These are phyloP conservation scores for Holtermanniella nyarrowii DNA, from an alignment of 768 basidiomycete genomes.

Conservation along the genomic window DNA sequence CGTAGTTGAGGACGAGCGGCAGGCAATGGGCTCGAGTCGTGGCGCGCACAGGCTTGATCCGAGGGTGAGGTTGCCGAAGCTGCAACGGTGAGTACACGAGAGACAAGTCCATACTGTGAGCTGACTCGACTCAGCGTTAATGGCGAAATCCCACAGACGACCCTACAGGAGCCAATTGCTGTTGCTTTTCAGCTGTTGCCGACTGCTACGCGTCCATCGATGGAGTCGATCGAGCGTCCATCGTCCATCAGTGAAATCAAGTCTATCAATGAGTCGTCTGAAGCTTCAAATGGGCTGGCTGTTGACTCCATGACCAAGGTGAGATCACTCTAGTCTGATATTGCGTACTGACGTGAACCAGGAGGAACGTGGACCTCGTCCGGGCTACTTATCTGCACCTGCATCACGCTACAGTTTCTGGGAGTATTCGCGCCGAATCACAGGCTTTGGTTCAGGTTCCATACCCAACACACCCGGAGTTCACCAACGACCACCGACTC, in stretches of 20 bases:
- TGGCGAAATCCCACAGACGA: too few species aligned
- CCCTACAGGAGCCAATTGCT: background rate
- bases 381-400: too few species aligned
- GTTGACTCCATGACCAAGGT: too few species aligned
- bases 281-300: too few species aligned
- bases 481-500: too few species aligned
- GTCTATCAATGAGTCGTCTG: too few species aligned
- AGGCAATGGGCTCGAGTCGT: constrained; percentile 5
- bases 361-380: too few species aligned
- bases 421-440: constrained; percentile 9
- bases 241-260: too few species aligned
- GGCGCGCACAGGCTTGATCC: constrained; percentile 2
- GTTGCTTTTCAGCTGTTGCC: background rate
- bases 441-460: background rate
- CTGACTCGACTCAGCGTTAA: too few species aligned
- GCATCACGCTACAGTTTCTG: constrained; percentile 11
- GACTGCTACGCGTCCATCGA: background rate
- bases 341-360: too few species aligned
- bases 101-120: constrained; percentile 9
- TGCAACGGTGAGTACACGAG: constrained; percentile 8
- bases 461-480: background rate
- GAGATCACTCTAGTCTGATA: too few species aligned
- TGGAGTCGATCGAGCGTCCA: too few species aligned
- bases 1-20: constrained; percentile 43
- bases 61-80: constrained; percentile 16